Evolutionary conservation across 306 rosid species (phyloP).

Genomic region (Sicyos edulis): DNA sequence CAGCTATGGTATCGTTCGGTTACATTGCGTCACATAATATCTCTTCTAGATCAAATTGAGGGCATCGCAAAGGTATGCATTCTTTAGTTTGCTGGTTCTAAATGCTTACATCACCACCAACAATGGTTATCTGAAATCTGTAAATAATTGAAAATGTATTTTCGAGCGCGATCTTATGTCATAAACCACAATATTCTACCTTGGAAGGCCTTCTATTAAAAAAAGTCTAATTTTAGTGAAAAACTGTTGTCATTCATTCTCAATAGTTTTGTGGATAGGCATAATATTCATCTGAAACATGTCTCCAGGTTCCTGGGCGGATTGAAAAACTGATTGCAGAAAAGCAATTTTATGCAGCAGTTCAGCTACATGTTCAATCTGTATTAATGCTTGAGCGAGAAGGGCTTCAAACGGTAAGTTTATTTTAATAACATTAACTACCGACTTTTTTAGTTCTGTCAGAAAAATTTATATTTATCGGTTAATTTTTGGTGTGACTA

Average conservation of each 20-base stretch:
- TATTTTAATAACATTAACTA: conserved; percentile 13
- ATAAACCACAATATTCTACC: not conserved
- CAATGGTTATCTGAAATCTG: not conserved
- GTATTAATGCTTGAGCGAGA: conserved; percentile 85
- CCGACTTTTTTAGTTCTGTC: not conserved
- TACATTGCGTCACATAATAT: conserved; percentile 88
- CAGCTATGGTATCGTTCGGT: conserved; percentile 99
- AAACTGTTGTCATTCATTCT: conserved; percentile 4
- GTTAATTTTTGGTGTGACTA: not conserved
- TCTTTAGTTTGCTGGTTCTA: not conserved
- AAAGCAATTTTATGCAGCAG: conserved; percentile 93
- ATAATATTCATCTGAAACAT: conserved; percentile 25
- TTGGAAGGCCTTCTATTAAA: conserved; percentile 4
- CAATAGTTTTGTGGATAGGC: conserved; percentile 18
- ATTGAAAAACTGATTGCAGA: conserved; percentile 84
- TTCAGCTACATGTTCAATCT: conserved; percentile 88
- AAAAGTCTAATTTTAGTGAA: not conserved
- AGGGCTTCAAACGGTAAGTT: conserved; percentile 86
- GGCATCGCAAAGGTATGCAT: conserved; percentile 82
- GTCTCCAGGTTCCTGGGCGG: conserved; percentile 86
- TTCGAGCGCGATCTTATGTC: not conserved
- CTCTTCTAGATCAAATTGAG: conserved; percentile 98
- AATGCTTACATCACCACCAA: not conserved
- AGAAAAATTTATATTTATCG: not conserved
- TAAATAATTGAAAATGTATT: conserved; percentile 3